Evolutionary conservation across 805 yeast genomes (phyloP).

Genomic region (Nakazawaea ambrosiae): DNA sequence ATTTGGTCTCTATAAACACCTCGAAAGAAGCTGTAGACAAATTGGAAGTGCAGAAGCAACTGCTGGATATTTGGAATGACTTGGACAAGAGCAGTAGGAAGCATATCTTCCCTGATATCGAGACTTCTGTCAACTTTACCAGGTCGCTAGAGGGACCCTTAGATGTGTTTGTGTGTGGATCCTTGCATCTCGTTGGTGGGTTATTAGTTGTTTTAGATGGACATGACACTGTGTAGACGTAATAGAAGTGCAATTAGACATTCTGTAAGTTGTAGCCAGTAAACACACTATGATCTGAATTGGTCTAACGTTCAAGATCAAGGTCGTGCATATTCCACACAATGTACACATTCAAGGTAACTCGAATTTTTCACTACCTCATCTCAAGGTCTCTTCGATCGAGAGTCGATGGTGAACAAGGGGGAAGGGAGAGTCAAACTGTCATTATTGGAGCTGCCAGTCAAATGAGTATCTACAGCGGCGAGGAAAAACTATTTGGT

Average conservation of each 20-base stretch:
- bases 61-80: conserved; percentile 63
- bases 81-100: conserved; percentile 34
- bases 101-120: conserved; percentile 65
- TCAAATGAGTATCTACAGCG: background rate
- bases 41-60: conserved; percentile 70
- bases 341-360: too few species aligned
- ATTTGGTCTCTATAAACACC: conserved; percentile 79
- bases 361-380: too few species aligned
- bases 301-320: too few species aligned
- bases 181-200: conserved; percentile 92
- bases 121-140: conserved; percentile 56
- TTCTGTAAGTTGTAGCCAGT: too few species aligned
- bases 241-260: too few species aligned
- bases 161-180: conserved; percentile 89
- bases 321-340: too few species aligned
- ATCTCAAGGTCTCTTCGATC: too few species aligned
- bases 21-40: conserved; percentile 72
- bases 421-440: too few species aligned
- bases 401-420: too few species aligned
- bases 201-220: conserved; percentile 76
- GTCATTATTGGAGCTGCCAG: too few species aligned
- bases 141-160: conserved; percentile 39
- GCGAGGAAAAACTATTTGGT: background rate
- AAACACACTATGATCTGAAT: too few species aligned
- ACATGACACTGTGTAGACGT: conserved; percentile 10